Evolutionary conservation across 2,329 filamentous ascomycete genomes (phyloP).

Genomic region (Amauroascus verrucosus): DNA sequence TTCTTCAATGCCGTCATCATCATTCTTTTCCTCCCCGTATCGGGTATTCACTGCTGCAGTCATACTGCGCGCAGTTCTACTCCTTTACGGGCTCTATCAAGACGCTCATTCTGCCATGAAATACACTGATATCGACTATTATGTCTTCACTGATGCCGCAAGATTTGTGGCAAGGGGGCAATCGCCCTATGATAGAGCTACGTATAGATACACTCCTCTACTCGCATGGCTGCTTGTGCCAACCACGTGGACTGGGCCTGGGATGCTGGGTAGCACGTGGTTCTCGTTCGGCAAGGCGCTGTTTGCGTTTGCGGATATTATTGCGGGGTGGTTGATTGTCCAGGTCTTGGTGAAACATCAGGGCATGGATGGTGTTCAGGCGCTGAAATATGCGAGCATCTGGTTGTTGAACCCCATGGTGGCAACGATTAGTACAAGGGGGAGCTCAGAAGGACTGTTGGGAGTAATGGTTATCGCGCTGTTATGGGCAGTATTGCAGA

Average conservation of each 20-base stretch:
- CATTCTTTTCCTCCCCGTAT: conserved; percentile 27
- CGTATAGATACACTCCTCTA: conserved; percentile 92
- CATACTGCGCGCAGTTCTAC: conserved; percentile 59
- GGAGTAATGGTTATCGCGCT: conserved; percentile 74
- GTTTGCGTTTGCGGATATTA: conserved; percentile 72
- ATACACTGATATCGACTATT: conserved; percentile 98
- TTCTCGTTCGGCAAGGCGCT: conserved; percentile 81
- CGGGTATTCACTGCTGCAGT: conserved; percentile 34
- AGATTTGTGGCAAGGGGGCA: conserved; percentile 58
- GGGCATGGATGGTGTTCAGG: conserved; percentile 44
- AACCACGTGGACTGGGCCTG: conserved; percentile 47
- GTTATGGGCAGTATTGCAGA: conserved; percentile 67
- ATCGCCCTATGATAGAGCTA: conserved; percentile 80
- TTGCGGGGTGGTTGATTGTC: conserved; percentile 71
- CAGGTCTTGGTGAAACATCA: conserved; percentile 41
- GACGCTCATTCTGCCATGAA: conserved; percentile 86
- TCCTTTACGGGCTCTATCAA: conserved; percentile 85
- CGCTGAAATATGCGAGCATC: conserved; percentile 68
- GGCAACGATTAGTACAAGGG: conserved; percentile 86
- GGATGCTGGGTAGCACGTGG: conserved; percentile 38
- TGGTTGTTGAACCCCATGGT: conserved; percentile 99
- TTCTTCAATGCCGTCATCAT: neutral
- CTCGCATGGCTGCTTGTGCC: conserved; percentile 85
- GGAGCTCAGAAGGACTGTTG: conserved; percentile 83
- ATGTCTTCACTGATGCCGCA: conserved; percentile 92